These are phyloP conservation scores for Sporothrix protearum DNA, from an alignment of 2,329 filamentous ascomycete genomes.

Conservation along the genomic window DNA sequence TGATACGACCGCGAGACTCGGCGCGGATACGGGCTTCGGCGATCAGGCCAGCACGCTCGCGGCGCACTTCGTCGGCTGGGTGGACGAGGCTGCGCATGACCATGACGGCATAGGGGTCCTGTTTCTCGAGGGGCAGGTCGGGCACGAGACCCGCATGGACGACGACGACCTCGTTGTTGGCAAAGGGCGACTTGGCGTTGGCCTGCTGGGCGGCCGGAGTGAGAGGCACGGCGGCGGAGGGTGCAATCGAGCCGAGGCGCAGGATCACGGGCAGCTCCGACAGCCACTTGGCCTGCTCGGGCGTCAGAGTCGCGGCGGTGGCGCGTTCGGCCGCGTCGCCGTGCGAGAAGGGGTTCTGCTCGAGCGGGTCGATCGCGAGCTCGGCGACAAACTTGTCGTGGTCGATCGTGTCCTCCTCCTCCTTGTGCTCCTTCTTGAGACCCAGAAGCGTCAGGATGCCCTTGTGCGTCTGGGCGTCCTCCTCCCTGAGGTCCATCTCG, in stretches of 20 bases:
- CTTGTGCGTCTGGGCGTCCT: slow-evolving; percentile 7
- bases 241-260: slow-evolving; percentile 57
- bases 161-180: slow-evolving; percentile 56
- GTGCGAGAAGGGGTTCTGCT: slow-evolving; percentile 32
- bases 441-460: neutral
- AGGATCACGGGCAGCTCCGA: slow-evolving; percentile 73
- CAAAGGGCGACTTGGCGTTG: slow-evolving; percentile 29
- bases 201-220: neutral
- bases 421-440: slow-evolving; percentile 9
- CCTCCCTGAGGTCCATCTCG: slow-evolving; percentile 26
- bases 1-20: slow-evolving; percentile 26
- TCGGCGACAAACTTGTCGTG: slow-evolving; percentile 20
- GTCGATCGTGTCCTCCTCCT: slow-evolving; percentile 23
- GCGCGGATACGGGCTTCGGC: slow-evolving; percentile 37
- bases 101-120: slow-evolving; percentile 79
- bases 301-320: slow-evolving; percentile 51
- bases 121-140: slow-evolving; percentile 63
- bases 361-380: slow-evolving; percentile 20
- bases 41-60: slow-evolving; percentile 33
- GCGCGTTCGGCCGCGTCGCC: slow-evolving; percentile 46
- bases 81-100: slow-evolving; percentile 80
- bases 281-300: slow-evolving; percentile 66
- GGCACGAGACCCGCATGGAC: slow-evolving; percentile 87
- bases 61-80: slow-evolving; percentile 52
- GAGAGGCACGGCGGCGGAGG: slow-evolving; percentile 39